Base-by-base conservation (phyloP, 2,329 filamentous ascomycete species). In the Pseudogymnoascus sp. region DNA sequence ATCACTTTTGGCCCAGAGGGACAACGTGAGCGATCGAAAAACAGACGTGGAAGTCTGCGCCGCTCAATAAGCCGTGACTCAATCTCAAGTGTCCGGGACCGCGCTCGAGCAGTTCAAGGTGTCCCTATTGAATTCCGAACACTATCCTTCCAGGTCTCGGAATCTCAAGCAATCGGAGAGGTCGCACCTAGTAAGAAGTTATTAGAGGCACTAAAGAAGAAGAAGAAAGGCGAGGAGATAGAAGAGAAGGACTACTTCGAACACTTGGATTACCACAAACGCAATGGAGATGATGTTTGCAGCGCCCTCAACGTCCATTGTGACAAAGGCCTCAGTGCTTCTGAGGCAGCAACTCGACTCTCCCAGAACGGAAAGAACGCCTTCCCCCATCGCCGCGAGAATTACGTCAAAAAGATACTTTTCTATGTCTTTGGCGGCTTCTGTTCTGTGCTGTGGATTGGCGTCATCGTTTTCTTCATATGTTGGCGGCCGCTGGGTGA, bases 351-450 rank as follows among this genome's bases (percentile, higher is more conserved):
- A 4, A 68, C 67, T 34, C 71, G 77, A 10, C 71, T 78, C 7
- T 67, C 74, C 62, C 74, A 75, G 6, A 76, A 80, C 65, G 78
- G 78, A 59, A 72, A 67, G 54, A 80, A 80, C 64, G 73, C 73
- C 0, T 71, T 80, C 2, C 76, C 78, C 6, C 72, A 73, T 42
- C 73, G 74, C 29, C 77, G 78, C 67, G 75, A 76, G 4, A 79
- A 79, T 69, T 78, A 79, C 67, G 65, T 71, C 64, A 76, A 75
- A 66, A 77, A 77, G 65, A 70, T 78, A 1, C 67, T 78, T 6
- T 65, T 68, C 4, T 80, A 80, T 65, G 65, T 80, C 64, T 80
- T 80, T 68, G 78, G 78, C 37, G 78, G 78, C 51, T 80, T 80
- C 69, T 79, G 78, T 60, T 79, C 77, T 0, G 73, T 80, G 21